Evolutionary conservation across 2,329 filamentous ascomycete species (phyloP), one percentile per base, ranked within the genome.

Genomic region (Setomelanomma holmii): DNA sequence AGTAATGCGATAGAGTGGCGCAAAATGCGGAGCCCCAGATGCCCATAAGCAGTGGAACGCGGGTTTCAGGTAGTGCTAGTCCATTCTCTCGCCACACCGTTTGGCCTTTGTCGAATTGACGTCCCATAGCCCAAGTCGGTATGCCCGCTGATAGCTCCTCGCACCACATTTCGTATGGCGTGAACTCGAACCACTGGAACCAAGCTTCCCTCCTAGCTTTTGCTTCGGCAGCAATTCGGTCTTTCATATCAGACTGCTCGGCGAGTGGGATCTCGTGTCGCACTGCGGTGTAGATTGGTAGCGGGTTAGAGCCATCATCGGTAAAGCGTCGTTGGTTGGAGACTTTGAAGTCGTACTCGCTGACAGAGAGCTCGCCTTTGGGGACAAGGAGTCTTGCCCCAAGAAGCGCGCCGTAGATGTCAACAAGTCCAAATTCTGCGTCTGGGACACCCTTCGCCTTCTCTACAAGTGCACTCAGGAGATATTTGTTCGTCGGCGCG

Each of bases 11-110:
- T 0, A 99, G 79, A 0, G 95, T 98, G 0, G 95, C 95, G 65
- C 95, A 98, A 70, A 99, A 98, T 3, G 95, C 95, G 61, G 90
- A 96, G 1, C 95, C 95, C 82, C 95, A 99, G n/a, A 98, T 89
- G 0, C 95, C 95, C 79, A 99, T 85, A 40, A 98, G 81, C 6
- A 95, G 80, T 0, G 93, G 90, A 51, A 96, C 82, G 36, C 92
- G 86, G 22, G 95, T 78, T 75, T 99, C 95, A 0, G 95, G 95
- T 4, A 96, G 80, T 38, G 90, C 86, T 20, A 89, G 85, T 8
- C 85, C 82, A 23, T 88, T 86, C 0, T 82, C 76, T 36, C 85
- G 80, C 58, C 85, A 81, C 4, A 89, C 75, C 54, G 89, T 89
- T 36, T 78, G 74, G 16, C 95, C 95, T 34, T 84, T 81, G 27